phyloP scores from a whole-genome alignment of 768 basidiomycete genomes.

The Boletus rufocinnamomeus region DNA sequence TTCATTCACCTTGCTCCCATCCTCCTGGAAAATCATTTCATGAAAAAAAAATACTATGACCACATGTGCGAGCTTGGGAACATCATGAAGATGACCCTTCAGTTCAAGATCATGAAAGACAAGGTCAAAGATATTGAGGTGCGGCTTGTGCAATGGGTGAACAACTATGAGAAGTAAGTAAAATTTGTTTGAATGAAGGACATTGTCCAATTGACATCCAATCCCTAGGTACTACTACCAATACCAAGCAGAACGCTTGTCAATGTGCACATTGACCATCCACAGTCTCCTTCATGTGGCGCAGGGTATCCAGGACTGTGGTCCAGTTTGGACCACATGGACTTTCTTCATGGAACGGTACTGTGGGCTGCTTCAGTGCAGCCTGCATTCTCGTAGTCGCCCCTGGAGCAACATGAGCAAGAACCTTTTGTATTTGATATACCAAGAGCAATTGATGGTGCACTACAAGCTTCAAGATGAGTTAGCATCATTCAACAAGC shows the following conservation, averaged over 20 bases:
- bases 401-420: too few relatives aligned
- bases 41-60: conserved; percentile 14
- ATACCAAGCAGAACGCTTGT: not conserved
- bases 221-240: conserved; percentile 8
- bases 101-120: not conserved
- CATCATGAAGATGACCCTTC: conserved; percentile 9
- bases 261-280: conserved; percentile 18
- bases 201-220: too few relatives aligned
- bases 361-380: not conserved
- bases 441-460: too few relatives aligned
- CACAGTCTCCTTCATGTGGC: conserved; percentile 14
- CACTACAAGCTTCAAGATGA: too few relatives aligned
- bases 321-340: not conserved
- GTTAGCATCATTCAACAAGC: too few relatives aligned
- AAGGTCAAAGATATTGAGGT: conserved; percentile 2
- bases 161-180: conserved; percentile 10
- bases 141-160: conserved; percentile 2
- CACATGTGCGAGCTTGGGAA: conserved; percentile 9
- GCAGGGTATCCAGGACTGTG: not conserved
- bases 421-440: too few relatives aligned
- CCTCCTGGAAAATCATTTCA: conserved; percentile 12
- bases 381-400: not conserved
- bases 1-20: conserved; percentile 20
- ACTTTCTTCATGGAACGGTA: not conserved
- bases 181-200: too few relatives aligned